A percentile compares a stretch with the other conserved stretches of the same genome.
phyloP scores from a whole-genome alignment of 331 rosid species.

The Spiraea crenata region DNA sequence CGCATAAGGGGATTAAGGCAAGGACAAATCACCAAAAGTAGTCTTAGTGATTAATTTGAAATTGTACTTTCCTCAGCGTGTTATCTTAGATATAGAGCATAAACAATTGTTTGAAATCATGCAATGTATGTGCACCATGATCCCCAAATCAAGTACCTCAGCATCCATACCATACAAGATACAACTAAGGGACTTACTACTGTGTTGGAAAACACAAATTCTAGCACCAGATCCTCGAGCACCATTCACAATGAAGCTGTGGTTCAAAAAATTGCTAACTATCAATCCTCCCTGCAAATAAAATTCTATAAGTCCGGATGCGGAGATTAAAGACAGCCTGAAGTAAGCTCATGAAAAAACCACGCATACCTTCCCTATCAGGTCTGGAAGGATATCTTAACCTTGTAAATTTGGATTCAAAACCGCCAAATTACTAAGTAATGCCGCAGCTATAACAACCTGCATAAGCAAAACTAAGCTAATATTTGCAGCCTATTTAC shows the following conservation, averaged over 20 bases:
- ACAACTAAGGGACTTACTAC: conserved; percentile 40
- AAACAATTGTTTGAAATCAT: neutral
- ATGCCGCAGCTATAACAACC: neutral
- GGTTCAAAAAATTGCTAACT: conserved; percentile 60
- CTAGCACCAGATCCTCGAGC: conserved; percentile 80
- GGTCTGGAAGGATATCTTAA: conserved; percentile 73
- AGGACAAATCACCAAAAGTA: neutral
- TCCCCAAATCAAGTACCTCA: neutral
- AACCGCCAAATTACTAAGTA: neutral
- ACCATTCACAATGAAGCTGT: conserved; percentile 64
- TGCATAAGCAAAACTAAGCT: neutral
- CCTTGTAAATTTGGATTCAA: too few species aligned
- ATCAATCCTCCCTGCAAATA: conserved; percentile 49
- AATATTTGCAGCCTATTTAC: neutral
- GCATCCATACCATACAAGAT: conserved; percentile 6
- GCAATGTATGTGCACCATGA: neutral
- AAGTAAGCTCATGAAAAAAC: neutral
- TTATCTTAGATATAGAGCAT: neutral
- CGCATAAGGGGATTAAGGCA: neutral
- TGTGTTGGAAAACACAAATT: conserved; percentile 66
- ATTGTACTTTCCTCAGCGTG: neutral
- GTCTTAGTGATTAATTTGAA: neutral
- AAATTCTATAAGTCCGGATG: neutral
- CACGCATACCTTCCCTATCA: conserved; percentile 62
- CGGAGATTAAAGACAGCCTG: neutral